Conservation (phyloP, 768 basidiomycete species). For the Chlorophyllum brunneum region DNA sequence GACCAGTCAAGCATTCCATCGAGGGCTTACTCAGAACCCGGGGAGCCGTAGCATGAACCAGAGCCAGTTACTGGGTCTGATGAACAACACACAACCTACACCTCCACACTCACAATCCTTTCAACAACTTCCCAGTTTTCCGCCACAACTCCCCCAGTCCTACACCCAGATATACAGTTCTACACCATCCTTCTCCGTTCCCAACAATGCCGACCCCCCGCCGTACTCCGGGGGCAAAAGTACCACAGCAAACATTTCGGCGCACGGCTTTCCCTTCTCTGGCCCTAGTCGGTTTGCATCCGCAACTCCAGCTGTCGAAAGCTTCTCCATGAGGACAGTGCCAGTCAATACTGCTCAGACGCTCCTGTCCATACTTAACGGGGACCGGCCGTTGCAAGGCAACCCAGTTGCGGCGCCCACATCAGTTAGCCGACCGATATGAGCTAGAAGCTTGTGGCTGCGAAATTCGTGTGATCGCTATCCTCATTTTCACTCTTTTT, state of each 20-base stretch:
- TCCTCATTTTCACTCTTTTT: neutral
- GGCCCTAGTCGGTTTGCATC: constrained; percentile 1
- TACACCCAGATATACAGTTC: neutral
- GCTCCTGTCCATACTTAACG: constrained; percentile 27
- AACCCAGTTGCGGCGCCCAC: neutral
- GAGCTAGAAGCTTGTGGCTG: constrained; percentile 1
- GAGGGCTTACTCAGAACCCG: constrained; percentile 26
- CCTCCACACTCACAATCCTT: constrained; percentile 12
- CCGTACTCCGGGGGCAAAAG: neutral
- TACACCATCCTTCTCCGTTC: neutral
- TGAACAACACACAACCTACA: constrained; percentile 31
- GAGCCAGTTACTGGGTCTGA: constrained; percentile 41
- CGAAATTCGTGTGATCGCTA: neutral
- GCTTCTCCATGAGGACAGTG: neutral
- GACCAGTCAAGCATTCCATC: constrained; percentile 43
- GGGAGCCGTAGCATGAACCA: constrained; percentile 50
- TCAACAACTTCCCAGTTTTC: constrained; percentile 2
- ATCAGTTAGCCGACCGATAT: constrained; percentile 2
- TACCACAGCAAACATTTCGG: neutral
- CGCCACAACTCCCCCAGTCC: neutral
- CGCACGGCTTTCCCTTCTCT: neutral
- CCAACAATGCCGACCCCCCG: neutral
- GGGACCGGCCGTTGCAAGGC: constrained; percentile 14
- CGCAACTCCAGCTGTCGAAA: constrained; percentile 9
- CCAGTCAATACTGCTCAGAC: constrained; percentile 14